phyloP scores from a whole-genome alignment of 257 asterid genomes.

The Parsonsia alboflavescens region DNA sequence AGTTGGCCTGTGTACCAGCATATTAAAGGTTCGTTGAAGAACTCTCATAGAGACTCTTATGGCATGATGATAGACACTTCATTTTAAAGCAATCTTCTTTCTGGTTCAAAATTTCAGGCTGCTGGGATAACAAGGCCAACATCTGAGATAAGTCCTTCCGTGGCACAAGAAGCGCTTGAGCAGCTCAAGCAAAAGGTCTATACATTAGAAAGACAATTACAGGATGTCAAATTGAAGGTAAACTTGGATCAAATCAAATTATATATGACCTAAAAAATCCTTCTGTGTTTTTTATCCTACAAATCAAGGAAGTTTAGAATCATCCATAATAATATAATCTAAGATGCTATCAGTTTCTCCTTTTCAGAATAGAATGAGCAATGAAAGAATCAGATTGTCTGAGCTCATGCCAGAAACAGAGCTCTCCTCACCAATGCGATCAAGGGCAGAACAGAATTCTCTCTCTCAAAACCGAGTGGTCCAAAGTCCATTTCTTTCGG shows the following conservation, averaged over 20 bases:
- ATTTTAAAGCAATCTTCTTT: neutral
- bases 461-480: conserved; percentile 25
- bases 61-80: neutral
- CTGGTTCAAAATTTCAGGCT: conserved; percentile 37
- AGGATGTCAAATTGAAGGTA: conserved; percentile 81
- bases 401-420: conserved; percentile 63
- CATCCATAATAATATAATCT: too few relatives aligned
- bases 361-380: conserved; percentile 60
- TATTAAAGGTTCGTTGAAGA: conserved; percentile 53
- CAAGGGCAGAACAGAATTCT: conserved; percentile 38
- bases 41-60: conserved; percentile 8
- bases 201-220: conserved; percentile 67
- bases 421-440: conserved; percentile 31
- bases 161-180: conserved; percentile 82
- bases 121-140: conserved; percentile 71
- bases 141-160: conserved; percentile 47
- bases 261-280: neutral
- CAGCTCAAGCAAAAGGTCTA: conserved; percentile 49
- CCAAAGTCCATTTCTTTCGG: conserved; percentile 45
- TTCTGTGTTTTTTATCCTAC: neutral
- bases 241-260: neutral
- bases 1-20: conserved; percentile 68
- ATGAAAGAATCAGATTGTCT: conserved; percentile 58
- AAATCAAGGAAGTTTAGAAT: neutral
- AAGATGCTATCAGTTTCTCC: conserved; percentile 16